Percentiles rank a stretch among this genome's conserved stretches.
phyloP scores from a whole-genome alignment of 2,329 filamentous ascomycete genomes.

The Fusarium abutilonis region DNA sequence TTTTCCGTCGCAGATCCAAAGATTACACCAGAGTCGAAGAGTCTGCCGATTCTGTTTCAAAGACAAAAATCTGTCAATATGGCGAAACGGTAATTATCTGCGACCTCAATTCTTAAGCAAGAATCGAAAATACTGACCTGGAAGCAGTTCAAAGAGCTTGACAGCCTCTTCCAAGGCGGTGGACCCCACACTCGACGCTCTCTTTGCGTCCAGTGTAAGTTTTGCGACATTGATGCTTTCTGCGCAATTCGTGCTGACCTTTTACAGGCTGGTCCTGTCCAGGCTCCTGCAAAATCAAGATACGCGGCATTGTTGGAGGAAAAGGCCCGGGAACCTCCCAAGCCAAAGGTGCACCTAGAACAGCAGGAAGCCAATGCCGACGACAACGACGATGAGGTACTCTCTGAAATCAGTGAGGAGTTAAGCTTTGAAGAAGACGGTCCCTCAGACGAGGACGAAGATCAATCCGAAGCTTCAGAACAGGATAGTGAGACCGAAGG shows the following conservation, averaged over 20 bases:
- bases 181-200: slow-evolving; percentile 74
- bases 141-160: slow-evolving; percentile 53
- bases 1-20: slow-evolving; percentile 38
- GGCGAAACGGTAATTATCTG: slow-evolving; percentile 40
- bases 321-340: slow-evolving; percentile 46
- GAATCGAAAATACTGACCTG: slow-evolving; percentile 27
- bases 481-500: slow-evolving; percentile 41
- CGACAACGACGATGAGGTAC: slow-evolving; percentile 49
- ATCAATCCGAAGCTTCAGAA: slow-evolving; percentile 43
- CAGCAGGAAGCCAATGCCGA: slow-evolving; percentile 47
- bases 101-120: slow-evolving; percentile 5
- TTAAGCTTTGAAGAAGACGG: slow-evolving; percentile 49
- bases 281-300: slow-evolving; percentile 56
- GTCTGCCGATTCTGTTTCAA: slow-evolving; percentile 11
- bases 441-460: slow-evolving; percentile 42
- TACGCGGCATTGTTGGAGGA: slow-evolving; percentile 54
- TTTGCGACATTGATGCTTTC: slow-evolving; percentile 16
- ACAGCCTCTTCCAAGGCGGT: slow-evolving; percentile 63
- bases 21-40: slow-evolving; percentile 20
- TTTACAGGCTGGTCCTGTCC: slow-evolving; percentile 62
- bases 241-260: slow-evolving; percentile 24
- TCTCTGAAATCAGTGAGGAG: slow-evolving; percentile 49
- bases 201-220: slow-evolving; percentile 79
- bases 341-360: slow-evolving; percentile 45
- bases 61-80: slow-evolving; percentile 27